Evolutionary conservation across 2,329 filamentous ascomycete species (phyloP).

Genomic region (Sphaerulina vaccinii): DNA sequence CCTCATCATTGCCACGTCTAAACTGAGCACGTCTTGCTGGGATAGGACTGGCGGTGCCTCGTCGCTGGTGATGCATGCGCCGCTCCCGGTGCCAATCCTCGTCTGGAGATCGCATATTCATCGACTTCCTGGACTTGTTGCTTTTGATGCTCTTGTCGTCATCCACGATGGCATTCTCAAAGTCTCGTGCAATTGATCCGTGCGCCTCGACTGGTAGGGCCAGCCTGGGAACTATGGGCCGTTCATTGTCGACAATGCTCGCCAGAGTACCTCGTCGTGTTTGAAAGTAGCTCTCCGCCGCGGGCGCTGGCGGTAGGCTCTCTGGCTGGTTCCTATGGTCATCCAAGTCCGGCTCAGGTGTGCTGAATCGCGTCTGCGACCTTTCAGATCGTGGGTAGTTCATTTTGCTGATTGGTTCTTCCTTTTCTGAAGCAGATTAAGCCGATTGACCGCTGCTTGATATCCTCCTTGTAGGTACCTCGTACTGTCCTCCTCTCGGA

Average conservation of each 20-base stretch:
- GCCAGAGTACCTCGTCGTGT: constrained; percentile 70
- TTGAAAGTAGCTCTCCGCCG: constrained; percentile 40
- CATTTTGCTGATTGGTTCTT: constrained; percentile 36
- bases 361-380: constrained; percentile 65
- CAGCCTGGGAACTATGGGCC: constrained; percentile 48
- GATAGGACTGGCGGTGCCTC: constrained; percentile 37
- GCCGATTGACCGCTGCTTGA: constrained; percentile 1
- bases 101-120: constrained; percentile 34
- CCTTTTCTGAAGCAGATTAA: not conserved
- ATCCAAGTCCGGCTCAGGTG: constrained; percentile 77
- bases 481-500: not conserved
- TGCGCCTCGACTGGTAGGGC: constrained; percentile 41
- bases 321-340: constrained; percentile 74
- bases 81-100: constrained; percentile 36
- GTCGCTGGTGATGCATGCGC: constrained; percentile 16
- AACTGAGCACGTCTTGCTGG: constrained; percentile 45
- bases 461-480: not conserved
- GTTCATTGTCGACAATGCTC: constrained; percentile 54
- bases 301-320: constrained; percentile 59
- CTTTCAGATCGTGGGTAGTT: constrained; percentile 65
- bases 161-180: constrained; percentile 85
- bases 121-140: constrained; percentile 56
- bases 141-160: constrained; percentile 58
- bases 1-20: constrained; percentile 38
- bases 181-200: constrained; percentile 65